A percentile compares a stretch with the other conserved stretches of the same genome.
phyloP scores from a whole-genome alignment of 768 basidiomycete genomes.

The Lactarius tabidus region DNA sequence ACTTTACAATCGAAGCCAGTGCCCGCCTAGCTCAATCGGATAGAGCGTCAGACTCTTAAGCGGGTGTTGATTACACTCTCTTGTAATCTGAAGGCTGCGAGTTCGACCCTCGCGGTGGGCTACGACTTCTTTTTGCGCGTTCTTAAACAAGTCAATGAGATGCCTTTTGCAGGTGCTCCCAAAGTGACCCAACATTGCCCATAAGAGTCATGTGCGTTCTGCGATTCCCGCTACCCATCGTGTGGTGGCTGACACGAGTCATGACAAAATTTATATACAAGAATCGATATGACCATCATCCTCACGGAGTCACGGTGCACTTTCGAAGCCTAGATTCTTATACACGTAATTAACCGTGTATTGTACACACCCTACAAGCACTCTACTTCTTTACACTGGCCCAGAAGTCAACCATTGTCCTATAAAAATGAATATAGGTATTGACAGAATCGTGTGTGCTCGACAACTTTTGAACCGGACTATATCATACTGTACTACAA shows the following conservation, averaged over 20 bases:
- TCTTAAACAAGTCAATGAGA: neutral
- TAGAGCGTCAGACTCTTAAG: constrained; percentile 64
- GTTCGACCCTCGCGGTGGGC: constrained; percentile 64
- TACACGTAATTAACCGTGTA: neutral
- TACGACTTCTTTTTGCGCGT: constrained; percentile 28
- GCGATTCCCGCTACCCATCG: no score
- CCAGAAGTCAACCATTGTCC: neutral
- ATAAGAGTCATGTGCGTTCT: neutral
- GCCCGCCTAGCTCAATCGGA: constrained; percentile 67
- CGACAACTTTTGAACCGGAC: no score
- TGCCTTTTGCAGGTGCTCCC: no score
- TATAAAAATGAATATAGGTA: no score
- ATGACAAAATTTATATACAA: neutral
- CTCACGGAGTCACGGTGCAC: no score
- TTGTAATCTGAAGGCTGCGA: constrained; percentile 54
- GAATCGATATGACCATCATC: no score
- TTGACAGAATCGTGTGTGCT: no score
- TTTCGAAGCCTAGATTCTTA: neutral
- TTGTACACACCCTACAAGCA: neutral
- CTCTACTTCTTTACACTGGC: neutral
- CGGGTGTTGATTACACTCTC: neutral
- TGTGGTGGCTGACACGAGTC: no score
- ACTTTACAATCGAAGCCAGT: neutral
- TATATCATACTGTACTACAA: no score
- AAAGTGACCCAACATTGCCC: neutral